Conservation (phyloP, 208 protist genomes). For the Entamoeba dispar region DNA sequence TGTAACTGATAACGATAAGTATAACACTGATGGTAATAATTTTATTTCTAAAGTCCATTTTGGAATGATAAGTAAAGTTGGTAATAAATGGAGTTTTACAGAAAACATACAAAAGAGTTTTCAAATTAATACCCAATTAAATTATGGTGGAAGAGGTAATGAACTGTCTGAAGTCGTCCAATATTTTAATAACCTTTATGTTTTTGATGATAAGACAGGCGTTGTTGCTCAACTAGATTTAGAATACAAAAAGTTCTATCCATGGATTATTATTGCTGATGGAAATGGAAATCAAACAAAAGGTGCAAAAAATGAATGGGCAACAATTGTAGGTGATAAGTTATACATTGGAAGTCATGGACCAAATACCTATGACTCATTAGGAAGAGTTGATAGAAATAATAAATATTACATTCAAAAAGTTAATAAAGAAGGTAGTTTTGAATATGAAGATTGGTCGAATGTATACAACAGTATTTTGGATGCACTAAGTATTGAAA, state of each 20-base stretch:
- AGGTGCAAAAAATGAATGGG: not conserved
- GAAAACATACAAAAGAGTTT: not conserved
- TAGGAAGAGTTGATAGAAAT: not conserved
- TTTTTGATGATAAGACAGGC: not conserved
- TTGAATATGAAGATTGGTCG: not conserved
- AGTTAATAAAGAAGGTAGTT: not conserved
- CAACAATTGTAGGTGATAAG: not conserved
- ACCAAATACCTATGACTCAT: not conserved
- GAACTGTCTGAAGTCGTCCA: not conserved
- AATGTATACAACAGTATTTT: not conserved
- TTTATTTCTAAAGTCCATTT: not conserved
- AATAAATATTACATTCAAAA: not conserved
- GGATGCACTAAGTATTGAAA: not conserved
- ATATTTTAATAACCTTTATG: not conserved
- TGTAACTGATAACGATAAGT: not conserved
- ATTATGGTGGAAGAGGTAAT: not conserved
- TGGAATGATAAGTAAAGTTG: not conserved
- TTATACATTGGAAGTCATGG: not conserved
- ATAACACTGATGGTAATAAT: not conserved
- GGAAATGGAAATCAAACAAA: not conserved
- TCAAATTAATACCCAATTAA: not conserved
- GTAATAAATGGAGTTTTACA: not conserved
- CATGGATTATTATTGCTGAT: not conserved
- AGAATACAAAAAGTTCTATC: not conserved
- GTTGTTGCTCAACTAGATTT: not conserved